Evolutionary conservation across 805 yeast species (phyloP).

Genomic region (Wickerhamomyces chambardii): DNA sequence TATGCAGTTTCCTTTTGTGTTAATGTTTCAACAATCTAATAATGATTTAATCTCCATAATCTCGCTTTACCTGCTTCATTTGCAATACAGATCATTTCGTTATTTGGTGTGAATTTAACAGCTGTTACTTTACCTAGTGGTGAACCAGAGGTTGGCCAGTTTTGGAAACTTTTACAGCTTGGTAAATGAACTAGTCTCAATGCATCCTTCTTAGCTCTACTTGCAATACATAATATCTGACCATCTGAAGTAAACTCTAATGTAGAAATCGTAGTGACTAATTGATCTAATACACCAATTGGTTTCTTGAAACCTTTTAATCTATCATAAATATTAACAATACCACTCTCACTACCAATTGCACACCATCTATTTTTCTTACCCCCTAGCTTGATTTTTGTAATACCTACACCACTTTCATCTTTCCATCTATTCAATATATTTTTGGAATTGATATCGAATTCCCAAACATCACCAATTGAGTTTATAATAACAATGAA

Average conservation of each 20-base stretch:
- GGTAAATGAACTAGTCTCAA: constrained; percentile 83
- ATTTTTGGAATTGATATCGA: constrained; percentile 40
- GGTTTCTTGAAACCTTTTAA: constrained; percentile 36
- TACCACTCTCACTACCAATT: constrained; percentile 81
- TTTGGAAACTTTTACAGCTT: constrained; percentile 73
- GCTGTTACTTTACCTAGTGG: constrained; percentile 92
- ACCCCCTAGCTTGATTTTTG: constrained; percentile 69
- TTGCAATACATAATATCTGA: constrained; percentile 78
- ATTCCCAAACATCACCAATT: constrained; percentile 88
- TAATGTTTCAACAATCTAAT: too few relatives aligned
- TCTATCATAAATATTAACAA: constrained; percentile 79
- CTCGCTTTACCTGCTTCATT: constrained; percentile 88
- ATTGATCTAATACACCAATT: constrained; percentile 58
- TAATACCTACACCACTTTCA: constrained; percentile 77
- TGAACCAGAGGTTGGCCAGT: constrained; percentile 97
- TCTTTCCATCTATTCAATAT: constrained; percentile 73
- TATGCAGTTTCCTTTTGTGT: too few relatives aligned
- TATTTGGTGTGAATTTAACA: constrained; percentile 69
- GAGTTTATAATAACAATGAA: constrained; percentile 55
- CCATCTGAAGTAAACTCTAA: constrained; percentile 79
- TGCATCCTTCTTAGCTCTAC: constrained; percentile 80
- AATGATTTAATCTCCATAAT: constrained; percentile 83
- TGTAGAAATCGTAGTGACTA: constrained; percentile 72
- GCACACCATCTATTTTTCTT: constrained; percentile 73
- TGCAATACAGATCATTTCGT: constrained; percentile 81